Base-by-base conservation (phyloP, 2,329 filamentous ascomycete genomes). In the Cryoendolithus antarcticus region DNA sequence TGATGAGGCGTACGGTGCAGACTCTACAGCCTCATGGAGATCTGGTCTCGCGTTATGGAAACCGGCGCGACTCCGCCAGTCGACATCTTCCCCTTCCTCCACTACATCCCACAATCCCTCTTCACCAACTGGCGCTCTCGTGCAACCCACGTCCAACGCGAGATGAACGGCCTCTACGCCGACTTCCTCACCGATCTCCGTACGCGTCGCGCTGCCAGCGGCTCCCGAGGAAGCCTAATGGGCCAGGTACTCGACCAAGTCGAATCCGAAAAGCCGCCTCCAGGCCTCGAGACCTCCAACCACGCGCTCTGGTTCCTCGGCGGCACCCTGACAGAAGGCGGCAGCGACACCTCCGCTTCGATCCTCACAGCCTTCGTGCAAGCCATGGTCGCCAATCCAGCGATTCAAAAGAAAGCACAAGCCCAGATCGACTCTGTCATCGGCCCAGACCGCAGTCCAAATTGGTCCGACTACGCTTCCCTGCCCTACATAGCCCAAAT, bases 11-110 rank as follows among this genome's bases (percentile, higher is more conserved):
- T 19, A 19, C 15, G 15, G 15, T 19, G 15, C 6, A 48, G 55
- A 9, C 52, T 68, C n/a, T 65, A 66, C 44, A 43, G 56, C 5
- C 40, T 66, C 7, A 63, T 67, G 62, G 60, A 65, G 34, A 47
- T 58, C 5, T 67, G 60, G 61, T 60, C 61, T 4, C 53, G 58
- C 32, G 55, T 69, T 1, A 59, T 67, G 52, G 69, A 70, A 46
- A 56, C 61, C 0, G 68, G 67, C 1, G 62, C 60, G 9, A 71
- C 65, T 1, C 67, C 69, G 0, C 68, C 68, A 0, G 62, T 71
- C 1, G 68, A 71, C 37, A 55, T 65, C 30, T 67, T 65, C 38
- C 64, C 67, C 0, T 55, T 62, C 13, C 47, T 71, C 9, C 60
- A 66, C 30, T 58, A 47, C 3, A 45, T 70, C 6, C 68, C 68